A percentile compares a stretch with the other conserved stretches of the same genome.
phyloP scores from a whole-genome alignment of 2,329 filamentous ascomycete species.

The Aspergillus flavus region DNA sequence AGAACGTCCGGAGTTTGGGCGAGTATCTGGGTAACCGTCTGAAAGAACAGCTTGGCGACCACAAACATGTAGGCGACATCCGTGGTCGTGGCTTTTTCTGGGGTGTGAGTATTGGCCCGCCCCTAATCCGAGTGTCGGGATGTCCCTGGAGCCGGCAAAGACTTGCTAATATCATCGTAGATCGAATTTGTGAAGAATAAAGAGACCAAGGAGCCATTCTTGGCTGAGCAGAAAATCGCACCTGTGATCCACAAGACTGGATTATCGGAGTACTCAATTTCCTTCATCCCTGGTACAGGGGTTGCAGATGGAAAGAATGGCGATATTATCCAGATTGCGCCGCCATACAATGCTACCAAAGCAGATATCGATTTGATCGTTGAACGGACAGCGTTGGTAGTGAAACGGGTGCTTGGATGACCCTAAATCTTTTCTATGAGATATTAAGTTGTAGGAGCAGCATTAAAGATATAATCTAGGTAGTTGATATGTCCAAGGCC shows the following conservation, averaged over 20 bases:
- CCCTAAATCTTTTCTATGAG: too few relatives aligned
- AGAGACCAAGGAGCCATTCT: constrained; percentile 53
- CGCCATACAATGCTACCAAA: constrained; percentile 55
- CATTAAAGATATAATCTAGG: too few relatives aligned
- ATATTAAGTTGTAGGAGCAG: too few relatives aligned
- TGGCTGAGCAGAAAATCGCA: constrained; percentile 44
- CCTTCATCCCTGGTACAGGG: constrained; percentile 56
- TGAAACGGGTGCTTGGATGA: constrained; percentile 40
- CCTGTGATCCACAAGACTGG: constrained; percentile 52
- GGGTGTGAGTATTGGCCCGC: constrained; percentile 46
- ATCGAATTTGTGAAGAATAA: constrained; percentile 60
- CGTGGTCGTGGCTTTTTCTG: constrained; percentile 59
- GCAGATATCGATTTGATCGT: constrained; percentile 54
- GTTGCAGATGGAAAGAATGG: constrained; percentile 54
- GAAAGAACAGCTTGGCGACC: constrained; percentile 43
- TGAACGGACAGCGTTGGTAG: constrained; percentile 43
- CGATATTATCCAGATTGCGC: constrained; percentile 55
- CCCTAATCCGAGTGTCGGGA: neutral
- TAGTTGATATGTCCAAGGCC: too few relatives aligned
- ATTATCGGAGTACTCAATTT: constrained; percentile 46
- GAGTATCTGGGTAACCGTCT: constrained; percentile 40
- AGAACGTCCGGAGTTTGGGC: constrained; percentile 41
- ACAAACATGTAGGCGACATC: constrained; percentile 56
- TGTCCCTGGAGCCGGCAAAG: constrained; percentile 6
- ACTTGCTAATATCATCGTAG: constrained; percentile 27